phyloP scores from a whole-genome alignment of 108 stramenopile species.

The Stephanodiscus triporus region DNA sequence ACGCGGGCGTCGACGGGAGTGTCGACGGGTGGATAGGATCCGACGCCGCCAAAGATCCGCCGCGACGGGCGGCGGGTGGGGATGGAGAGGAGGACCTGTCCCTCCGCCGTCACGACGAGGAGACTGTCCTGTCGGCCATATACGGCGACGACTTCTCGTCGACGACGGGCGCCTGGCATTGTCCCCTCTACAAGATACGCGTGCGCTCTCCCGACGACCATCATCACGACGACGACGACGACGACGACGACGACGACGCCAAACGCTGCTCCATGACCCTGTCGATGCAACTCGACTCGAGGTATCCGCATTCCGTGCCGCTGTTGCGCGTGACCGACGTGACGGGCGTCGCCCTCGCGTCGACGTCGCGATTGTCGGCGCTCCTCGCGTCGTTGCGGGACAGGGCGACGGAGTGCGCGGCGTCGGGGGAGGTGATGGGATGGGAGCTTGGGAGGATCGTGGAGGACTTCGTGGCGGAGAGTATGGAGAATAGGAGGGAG shows the following conservation, averaged over 20 bases:
- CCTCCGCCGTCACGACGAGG: conserved; percentile 68
- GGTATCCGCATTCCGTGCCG: conserved; percentile 78
- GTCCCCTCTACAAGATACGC: conserved; percentile 34
- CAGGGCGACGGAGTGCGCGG: conserved; percentile 62
- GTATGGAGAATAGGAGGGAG: conserved; percentile 31
- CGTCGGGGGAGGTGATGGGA: conserved; percentile 67
- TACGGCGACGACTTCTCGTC: conserved; percentile 72
- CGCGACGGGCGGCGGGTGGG: background rate
- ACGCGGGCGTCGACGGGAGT: background rate
- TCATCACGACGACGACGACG: background rate
- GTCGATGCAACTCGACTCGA: conserved; percentile 53
- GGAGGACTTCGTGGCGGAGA: conserved; percentile 72
- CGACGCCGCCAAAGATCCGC: background rate
- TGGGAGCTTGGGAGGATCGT: conserved; percentile 75
- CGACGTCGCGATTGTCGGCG: conserved; percentile 41
- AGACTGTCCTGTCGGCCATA: conserved; percentile 72
- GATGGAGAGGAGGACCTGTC: conserved; percentile 67
- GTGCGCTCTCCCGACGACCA: conserved; percentile 23
- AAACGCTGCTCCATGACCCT: conserved; percentile 27
- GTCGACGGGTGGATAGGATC: background rate
- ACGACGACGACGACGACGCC: background rate
- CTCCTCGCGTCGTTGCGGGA: conserved; percentile 42
- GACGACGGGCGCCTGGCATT: conserved; percentile 57
- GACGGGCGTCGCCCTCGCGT: conserved; percentile 34
- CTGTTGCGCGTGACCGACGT: conserved; percentile 43